Percentiles rank a stretch among this genome's conserved stretches.
phyloP scores from a whole-genome alignment of 371 early-diverging fungal genomes.

The Mortierella sp. region DNA sequence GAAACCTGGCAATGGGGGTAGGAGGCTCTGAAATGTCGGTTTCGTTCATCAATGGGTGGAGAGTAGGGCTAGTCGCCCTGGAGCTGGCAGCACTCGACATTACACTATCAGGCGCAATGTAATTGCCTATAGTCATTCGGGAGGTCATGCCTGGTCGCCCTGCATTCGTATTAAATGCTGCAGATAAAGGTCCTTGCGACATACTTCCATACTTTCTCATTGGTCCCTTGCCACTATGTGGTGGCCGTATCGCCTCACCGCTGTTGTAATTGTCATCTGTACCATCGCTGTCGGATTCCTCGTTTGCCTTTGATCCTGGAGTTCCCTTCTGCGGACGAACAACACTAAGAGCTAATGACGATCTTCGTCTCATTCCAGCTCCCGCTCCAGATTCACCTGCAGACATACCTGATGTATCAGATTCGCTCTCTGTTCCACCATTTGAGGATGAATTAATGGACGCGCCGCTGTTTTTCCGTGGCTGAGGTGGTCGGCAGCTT shows the following conservation, averaged over 20 bases:
- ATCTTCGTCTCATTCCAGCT: conserved; percentile 41
- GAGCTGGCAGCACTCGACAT: conserved; percentile 45
- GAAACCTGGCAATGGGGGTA: conserved; percentile 21
- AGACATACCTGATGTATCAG: conserved; percentile 35
- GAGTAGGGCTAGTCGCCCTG: conserved; percentile 29
- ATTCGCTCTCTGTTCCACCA: conserved; percentile 43
- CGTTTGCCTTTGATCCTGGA: conserved; percentile 11
- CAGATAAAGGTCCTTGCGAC: conserved; percentile 19
- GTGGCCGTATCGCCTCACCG: conserved; percentile 26
- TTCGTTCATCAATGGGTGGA: conserved; percentile 50
- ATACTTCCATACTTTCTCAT: conserved; percentile 50
- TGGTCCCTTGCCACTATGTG: conserved; percentile 48
- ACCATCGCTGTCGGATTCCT: conserved; percentile 41
- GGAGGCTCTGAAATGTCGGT: conserved; percentile 33
- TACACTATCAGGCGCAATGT: conserved; percentile 21
- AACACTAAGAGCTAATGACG: conserved; percentile 43
- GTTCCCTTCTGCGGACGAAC: conserved; percentile 45
- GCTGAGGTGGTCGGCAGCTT: conserved; percentile 17
- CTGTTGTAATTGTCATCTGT: conserved; percentile 37
- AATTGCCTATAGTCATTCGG: neutral
- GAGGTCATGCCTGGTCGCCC: conserved; percentile 4
- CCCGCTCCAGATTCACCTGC: conserved; percentile 39
- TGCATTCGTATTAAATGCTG: neutral
- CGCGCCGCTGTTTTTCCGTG: conserved; percentile 35
- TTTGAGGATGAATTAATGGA: conserved; percentile 42